Base-by-base conservation (phyloP, 2,329 filamentous ascomycete species). In the Verticillium nubilum region DNA sequence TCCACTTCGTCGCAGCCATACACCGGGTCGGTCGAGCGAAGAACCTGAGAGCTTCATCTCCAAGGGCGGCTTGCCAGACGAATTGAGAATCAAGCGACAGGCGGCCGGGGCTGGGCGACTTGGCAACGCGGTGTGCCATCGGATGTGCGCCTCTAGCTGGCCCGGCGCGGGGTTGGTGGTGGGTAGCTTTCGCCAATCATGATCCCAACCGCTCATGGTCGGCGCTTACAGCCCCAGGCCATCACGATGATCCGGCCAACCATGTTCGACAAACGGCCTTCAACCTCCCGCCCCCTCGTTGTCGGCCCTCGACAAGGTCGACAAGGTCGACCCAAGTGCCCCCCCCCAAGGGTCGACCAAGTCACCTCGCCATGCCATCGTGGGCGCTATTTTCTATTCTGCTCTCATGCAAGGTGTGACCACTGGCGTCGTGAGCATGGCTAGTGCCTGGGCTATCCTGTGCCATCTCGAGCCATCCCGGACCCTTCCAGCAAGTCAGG, bases 401-500 rank as follows among this genome's bases (percentile, higher is more conserved):
- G 62, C 67, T 67, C 63, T 74, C 68, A 77, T 77, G 72, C 73
- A 31, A 72, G 67, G 69, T 67, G 67, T 67, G 67, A 71, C 68
- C 67, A 70, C 70, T 57, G 56, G 62, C 58, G 56, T 57, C 42
- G 25, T 70, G 60, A 66, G 62, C 65, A 61, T 59, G 56, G 59
- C 54, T 67, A 61, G 62, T 72, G 66, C 69, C 70, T 71, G 67
- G 59, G 35, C 35, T 17, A 37, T 37, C 35, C 42, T 50, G 42
- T 23, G 42, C 42, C 42, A 23, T 12, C n/a, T 10, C 19, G 19
- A 23, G 52, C 58, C 54, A 57, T 55, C 56, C 59, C 25, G 25
- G 61, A 29, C 52, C 59, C 59, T 57, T 66, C 60, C 67, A 74
- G 73, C 76, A 74, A 79, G 76, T 78, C 67, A 75, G 73, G 72